Base-by-base conservation (phyloP, 305 asterid genomes). In the Fraxinus paxiana region DNA sequence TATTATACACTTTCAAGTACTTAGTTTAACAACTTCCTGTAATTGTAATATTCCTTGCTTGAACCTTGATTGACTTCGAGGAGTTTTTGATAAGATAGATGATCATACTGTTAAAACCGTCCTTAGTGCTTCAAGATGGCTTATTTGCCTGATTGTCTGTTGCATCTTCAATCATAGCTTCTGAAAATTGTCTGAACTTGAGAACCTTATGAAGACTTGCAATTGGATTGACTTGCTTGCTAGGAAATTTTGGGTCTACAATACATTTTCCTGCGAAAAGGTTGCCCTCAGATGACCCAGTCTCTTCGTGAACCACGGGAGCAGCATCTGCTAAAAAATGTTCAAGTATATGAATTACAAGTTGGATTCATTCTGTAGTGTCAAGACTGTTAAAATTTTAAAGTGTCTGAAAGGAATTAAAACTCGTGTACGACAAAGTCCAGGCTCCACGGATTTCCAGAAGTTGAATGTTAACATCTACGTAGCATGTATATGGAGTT, bases 201-300 rank as follows among this genome's bases (percentile, higher is more conserved):
- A 95, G 93, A 84, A 92, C 87, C 89, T 88, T 95, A 0, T 84
- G 83, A 33, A 92, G 94, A 74, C 83, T 75, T 28, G 94, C 81
- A 46, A 89, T 77, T 0, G 94, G 93, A 81, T 84, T 91, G 56
- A 92, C 87, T 87, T 87, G 88, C 92, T 89, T 89, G 51, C 75
- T 46, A 18, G 88, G 48, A 69, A 85, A 61, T 74, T 84, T 88
- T n/a, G 87, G 85, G 81, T 86, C 92, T 63, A 82, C 63, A 74
- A 84, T 80, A 83, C 71, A 76, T 83, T 70, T 83, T 43, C 91
- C 91, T 3, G 89, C 54, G n/a, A 84, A 87, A 80, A 85, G 90
- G 74, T 88, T 92, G 77, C 91, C 86, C 78, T 89, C 91, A 17
- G 97, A 93, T 56, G 94, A 82, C 13, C 90, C 92, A 0, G 82